phyloP scores from a whole-genome alignment of 257 asterid genomes.

The Solanum ossicruentum region DNA sequence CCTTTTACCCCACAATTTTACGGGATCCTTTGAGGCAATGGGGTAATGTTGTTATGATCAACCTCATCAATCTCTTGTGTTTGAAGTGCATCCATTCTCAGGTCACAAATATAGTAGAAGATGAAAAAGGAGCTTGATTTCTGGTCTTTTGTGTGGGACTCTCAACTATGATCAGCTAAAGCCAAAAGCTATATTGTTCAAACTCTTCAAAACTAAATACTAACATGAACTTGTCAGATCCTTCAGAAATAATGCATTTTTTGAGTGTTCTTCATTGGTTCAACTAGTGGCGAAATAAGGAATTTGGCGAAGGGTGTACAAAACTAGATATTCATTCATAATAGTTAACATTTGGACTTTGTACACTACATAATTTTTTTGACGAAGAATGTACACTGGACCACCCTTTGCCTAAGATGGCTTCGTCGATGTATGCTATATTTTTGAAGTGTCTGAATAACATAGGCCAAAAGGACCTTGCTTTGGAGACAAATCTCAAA shows the following conservation, averaged over 20 bases:
- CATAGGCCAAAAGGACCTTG: not conserved
- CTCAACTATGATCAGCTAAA: not conserved
- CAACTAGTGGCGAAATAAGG: not conserved
- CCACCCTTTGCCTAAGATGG: not conserved
- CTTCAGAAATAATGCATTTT: not conserved
- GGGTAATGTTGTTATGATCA: too few relatives aligned
- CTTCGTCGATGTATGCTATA: fast-evolving
- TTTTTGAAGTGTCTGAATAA: not conserved
- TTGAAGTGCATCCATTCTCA: not conserved
- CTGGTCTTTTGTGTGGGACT: not conserved
- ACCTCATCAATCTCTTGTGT: not conserved
- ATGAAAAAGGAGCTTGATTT: not conserved
- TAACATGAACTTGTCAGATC: fast-evolving
- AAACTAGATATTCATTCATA: not conserved
- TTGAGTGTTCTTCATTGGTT: not conserved
- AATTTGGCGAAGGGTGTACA: not conserved
- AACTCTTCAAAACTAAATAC: not conserved
- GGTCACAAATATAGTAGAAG: not conserved
- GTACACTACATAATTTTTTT: too few relatives aligned
- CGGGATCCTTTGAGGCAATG: too few relatives aligned
- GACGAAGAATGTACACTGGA: not conserved
- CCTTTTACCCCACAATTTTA: too few relatives aligned
- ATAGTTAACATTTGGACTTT: not conserved
- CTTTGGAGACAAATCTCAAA: not conserved
- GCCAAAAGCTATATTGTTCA: not conserved